phyloP scores from a whole-genome alignment of 768 basidiomycete genomes.

The Amanita rimosa region DNA sequence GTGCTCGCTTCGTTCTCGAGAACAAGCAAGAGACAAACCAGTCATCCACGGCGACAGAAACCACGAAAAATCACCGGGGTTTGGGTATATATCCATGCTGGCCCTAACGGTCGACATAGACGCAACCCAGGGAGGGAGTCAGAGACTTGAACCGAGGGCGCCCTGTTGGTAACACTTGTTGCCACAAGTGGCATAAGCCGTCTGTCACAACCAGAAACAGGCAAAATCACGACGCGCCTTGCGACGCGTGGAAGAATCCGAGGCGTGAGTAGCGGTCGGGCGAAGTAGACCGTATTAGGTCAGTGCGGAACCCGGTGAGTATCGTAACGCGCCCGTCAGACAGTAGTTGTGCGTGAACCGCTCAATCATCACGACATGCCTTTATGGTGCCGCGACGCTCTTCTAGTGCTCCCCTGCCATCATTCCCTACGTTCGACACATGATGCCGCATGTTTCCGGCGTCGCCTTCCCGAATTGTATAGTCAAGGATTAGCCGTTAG shows the following conservation, averaged over 20 bases:
- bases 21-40: slow-evolving; percentile 13
- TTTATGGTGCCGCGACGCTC: slow-evolving; percentile 32
- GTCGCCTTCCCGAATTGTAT: slow-evolving; percentile 29
- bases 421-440: slow-evolving; percentile 9
- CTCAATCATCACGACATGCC: slow-evolving; percentile 21
- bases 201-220: slow-evolving; percentile 1
- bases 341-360: slow-evolving; percentile 23
- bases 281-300: slow-evolving; percentile 7
- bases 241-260: slow-evolving; percentile 8
- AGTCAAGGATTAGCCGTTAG: neutral
- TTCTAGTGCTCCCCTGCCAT: slow-evolving; percentile 29
- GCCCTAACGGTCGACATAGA: slow-evolving; percentile 6
- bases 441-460: slow-evolving; percentile 37
- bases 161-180: slow-evolving; percentile 29
- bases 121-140: slow-evolving; percentile 26
- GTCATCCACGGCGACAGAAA: slow-evolving; percentile 44
- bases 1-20: slow-evolving; percentile 10
- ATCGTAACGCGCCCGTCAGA: slow-evolving; percentile 3
- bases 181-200: slow-evolving; percentile 7
- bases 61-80: slow-evolving; percentile 42
- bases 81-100: slow-evolving; percentile 19
- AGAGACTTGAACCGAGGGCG: slow-evolving; percentile 27
- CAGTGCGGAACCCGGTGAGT: slow-evolving; percentile 15
- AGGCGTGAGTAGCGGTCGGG: slow-evolving; percentile 1
- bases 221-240: slow-evolving; percentile 7